These are phyloP conservation scores for Pseudogymnoascus sp. DNA, from an alignment of 2,329 filamentous ascomycete species.

Conservation along the genomic window DNA sequence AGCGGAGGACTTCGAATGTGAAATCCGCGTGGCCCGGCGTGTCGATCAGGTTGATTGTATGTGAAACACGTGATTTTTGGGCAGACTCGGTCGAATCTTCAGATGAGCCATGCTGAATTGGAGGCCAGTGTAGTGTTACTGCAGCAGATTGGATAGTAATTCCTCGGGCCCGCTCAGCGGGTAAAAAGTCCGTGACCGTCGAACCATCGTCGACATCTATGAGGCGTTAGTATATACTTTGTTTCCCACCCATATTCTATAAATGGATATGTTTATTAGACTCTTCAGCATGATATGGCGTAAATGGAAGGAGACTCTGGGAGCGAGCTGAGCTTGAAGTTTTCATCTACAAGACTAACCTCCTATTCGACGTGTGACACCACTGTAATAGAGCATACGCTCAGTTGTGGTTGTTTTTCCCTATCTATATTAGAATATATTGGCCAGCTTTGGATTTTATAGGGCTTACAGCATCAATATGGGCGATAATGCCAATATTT, in stretches of 20 bases:
- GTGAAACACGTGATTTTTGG: constrained; percentile 41
- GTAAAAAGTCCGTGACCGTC: constrained; percentile 93
- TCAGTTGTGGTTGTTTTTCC: constrained; percentile 98
- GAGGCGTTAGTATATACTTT: neutral
- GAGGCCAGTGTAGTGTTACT: constrained; percentile 91
- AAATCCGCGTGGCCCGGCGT: constrained; percentile 97
- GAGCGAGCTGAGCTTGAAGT: neutral
- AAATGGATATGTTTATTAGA: constrained; percentile 1
- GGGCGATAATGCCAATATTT: constrained; percentile 97
- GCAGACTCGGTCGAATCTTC: constrained; percentile 11
- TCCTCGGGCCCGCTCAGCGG: constrained; percentile 80
- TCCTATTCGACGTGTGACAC: constrained; percentile 78
- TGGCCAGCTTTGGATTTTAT: neutral
- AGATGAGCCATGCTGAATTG: constrained; percentile 28
- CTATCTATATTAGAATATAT: constrained; percentile 27
- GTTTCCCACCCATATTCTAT: neutral
- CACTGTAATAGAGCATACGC: constrained; percentile 97
- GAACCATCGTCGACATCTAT: constrained; percentile 89
- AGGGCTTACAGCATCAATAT: constrained; percentile 73
- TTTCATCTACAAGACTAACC: constrained; percentile 31
- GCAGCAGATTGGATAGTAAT: constrained; percentile 98
- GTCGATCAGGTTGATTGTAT: constrained; percentile 87
- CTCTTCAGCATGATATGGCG: neutral
- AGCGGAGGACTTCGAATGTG: constrained; percentile 90
- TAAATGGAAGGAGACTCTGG: neutral